A percentile compares a stretch with the other conserved stretches of the same genome.
These are phyloP conservation scores for Herpetomonas samuelpessoai DNA, from an alignment of 208 protist genomes.

Conservation along the genomic window DNA sequence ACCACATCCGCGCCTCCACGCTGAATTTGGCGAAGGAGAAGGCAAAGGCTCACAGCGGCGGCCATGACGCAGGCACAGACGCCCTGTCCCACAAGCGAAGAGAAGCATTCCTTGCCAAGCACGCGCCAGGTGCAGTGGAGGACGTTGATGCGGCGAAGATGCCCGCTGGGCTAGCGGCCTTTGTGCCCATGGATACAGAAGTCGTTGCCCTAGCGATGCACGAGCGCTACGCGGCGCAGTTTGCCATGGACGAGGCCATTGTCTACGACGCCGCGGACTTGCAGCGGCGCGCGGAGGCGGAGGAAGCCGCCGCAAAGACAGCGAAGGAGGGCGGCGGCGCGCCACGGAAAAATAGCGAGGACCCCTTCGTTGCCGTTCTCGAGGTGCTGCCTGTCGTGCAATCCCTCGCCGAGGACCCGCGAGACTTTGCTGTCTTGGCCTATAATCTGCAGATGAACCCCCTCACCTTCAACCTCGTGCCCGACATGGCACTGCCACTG, in stretches of 20 bases:
- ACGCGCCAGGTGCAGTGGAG: too few relatives aligned
- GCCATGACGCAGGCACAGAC: not conserved
- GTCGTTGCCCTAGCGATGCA: slow-evolving; percentile 23
- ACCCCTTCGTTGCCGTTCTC: slow-evolving; percentile 24
- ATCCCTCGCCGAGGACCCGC: slow-evolving; percentile 15
- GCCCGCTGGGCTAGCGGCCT: not conserved
- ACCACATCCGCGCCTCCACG: slow-evolving; percentile 16
- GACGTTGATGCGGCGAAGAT: not conserved
- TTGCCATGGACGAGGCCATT: slow-evolving; percentile 20
- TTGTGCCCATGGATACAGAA: slow-evolving; percentile 37
- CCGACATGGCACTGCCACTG: slow-evolving; percentile 14
- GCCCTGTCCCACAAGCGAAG: too few relatives aligned
- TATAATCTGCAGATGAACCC: slow-evolving; percentile 34
- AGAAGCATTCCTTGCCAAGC: not conserved
- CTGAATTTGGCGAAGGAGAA: not conserved
- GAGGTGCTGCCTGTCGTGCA: slow-evolving; percentile 21
- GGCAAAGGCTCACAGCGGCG: not conserved
- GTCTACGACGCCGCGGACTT: slow-evolving; percentile 4
- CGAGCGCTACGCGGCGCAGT: slow-evolving; percentile 10
- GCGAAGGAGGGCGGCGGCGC: not conserved
- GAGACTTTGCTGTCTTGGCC: slow-evolving; percentile 18
- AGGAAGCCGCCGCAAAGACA: not conserved
- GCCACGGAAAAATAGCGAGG: not conserved
- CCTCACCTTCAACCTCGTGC: slow-evolving; percentile 15
- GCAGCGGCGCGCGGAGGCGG: not conserved